Evolutionary conservation across 345 rosid genomes (phyloP), one percentile per base, ranked within the genome.

Genomic region (Lenwebbia sp.): DNA sequence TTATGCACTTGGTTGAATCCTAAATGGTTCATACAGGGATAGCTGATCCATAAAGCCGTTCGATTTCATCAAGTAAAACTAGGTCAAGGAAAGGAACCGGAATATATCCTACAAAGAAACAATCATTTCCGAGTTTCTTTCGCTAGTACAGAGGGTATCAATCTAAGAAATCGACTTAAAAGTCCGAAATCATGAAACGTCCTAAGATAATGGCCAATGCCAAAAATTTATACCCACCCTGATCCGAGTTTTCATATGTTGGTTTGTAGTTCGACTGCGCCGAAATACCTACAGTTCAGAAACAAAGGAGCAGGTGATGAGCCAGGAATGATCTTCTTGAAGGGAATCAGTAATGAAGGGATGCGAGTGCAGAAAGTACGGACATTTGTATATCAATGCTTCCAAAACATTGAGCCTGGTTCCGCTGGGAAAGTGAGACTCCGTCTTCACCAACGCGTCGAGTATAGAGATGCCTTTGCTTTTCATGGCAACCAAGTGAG

Each of bases 1-100:
- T 57, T 12, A 57, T 57, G 65, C 62, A 57, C 15, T 12, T 57
- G 33, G 3, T 57, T 26, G 26, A 10, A 56, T 57, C 30, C 10
- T 12, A 26, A 0, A 6, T 26, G 33, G 15, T 57, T 26, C 8
- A 0, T 0, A 3, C 13, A 0, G 65, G 1, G 15, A 26, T 26
- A 26, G 6, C 1, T 5, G 2, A 57, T 57, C 17, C 23, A 54
- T 6, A 54, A 54, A 0, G 2, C 26, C 0, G 30, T 26, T 26
- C 7, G 0, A 26, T 57, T 26, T 26, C 15, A 11, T 57, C 15
- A 57, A 57, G 30, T 26, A 26, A 26, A 5, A 1, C 28, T 25
- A 12, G 0, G 33, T 0, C 3, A 25, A 56, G 60, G n/a, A 54
- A 26, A 57, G 5, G 30, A 56, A 56, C 6, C 28, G 9, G 6